These are phyloP conservation scores for Massospora cicadina DNA, from an alignment of 371 early-diverging fungal genomes.

Conservation along the genomic window DNA sequence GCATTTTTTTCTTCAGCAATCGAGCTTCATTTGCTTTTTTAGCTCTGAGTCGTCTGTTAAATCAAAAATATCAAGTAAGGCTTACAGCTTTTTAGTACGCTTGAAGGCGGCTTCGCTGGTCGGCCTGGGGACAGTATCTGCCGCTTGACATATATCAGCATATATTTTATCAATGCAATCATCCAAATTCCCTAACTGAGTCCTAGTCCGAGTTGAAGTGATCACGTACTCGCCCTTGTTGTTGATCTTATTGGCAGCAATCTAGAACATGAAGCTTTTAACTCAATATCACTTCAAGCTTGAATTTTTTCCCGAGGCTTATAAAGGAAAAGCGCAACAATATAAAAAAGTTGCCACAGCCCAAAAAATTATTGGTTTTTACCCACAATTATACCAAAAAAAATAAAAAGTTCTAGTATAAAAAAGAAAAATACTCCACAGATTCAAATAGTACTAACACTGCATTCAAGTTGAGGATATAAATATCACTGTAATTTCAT, in stretches of 20 bases:
- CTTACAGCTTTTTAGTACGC: not conserved
- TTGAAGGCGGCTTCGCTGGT: not conserved
- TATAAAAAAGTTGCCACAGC: too few relatives aligned
- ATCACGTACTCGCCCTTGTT: not conserved
- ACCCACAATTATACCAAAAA: too few relatives aligned
- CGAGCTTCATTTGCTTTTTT: not conserved
- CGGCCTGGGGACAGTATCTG: constrained; percentile 6
- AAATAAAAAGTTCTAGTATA: too few relatives aligned
- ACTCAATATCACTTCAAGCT: too few relatives aligned
- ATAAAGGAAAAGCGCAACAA: too few relatives aligned
- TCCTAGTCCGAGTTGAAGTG: constrained; percentile 3
- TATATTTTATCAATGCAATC: constrained; percentile 8
- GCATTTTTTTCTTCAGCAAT: not conserved
- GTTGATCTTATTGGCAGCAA: not conserved
- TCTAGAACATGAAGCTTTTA: constrained; percentile 1
- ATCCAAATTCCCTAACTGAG: not conserved
- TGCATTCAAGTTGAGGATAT: too few relatives aligned
- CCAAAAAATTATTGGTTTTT: too few relatives aligned
- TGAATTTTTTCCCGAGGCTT: too few relatives aligned
- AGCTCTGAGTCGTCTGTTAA: not conserved
- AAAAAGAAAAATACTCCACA: too few relatives aligned
- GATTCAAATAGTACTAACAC: too few relatives aligned
- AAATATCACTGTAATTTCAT: too few relatives aligned
- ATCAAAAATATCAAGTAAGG: not conserved
- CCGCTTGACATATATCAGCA: not conserved